Evolutionary conservation across 164 flowering plant genomes (phyloP).

Genomic region (Protea cynaroides): DNA sequence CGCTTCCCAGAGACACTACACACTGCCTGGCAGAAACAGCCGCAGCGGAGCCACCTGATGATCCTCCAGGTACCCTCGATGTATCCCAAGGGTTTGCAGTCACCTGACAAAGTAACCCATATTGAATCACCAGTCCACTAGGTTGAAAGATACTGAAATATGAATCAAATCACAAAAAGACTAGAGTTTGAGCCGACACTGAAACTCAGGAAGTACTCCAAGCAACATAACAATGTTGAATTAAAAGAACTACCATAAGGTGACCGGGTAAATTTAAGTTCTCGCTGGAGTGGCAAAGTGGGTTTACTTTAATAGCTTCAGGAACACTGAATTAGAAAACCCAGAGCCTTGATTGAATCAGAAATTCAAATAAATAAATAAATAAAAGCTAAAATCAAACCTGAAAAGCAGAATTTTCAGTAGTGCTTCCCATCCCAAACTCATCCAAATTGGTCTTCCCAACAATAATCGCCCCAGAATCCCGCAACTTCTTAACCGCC

Average conservation of each 20-base stretch:
- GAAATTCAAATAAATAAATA: constrained; percentile 1
- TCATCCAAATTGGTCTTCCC: constrained; percentile 98
- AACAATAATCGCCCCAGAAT: constrained; percentile 66
- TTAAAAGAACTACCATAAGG: no score
- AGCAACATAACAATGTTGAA: neutral
- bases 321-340: neutral
- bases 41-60: constrained; percentile 98
- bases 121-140: constrained; percentile 16
- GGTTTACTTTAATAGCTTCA: neutral
- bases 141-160: neutral
- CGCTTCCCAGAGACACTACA: constrained; percentile 85
- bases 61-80: constrained; percentile 92
- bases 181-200: neutral
- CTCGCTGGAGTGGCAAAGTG: neutral
- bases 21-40: constrained; percentile 99
- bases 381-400: constrained; percentile 30
- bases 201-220: neutral
- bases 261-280: neutral
- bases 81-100: constrained; percentile 95
- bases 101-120: constrained; percentile 56
- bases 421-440: constrained; percentile 95
- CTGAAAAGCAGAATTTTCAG: constrained; percentile 87
- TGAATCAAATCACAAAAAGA: neutral
- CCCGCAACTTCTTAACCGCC: constrained; percentile 63
- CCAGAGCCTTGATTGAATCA: constrained; percentile 2